These are phyloP conservation scores for Penicillium coffeae DNA, from an alignment of 495 filamentous ascomycete genomes.

Conservation along the genomic window DNA sequence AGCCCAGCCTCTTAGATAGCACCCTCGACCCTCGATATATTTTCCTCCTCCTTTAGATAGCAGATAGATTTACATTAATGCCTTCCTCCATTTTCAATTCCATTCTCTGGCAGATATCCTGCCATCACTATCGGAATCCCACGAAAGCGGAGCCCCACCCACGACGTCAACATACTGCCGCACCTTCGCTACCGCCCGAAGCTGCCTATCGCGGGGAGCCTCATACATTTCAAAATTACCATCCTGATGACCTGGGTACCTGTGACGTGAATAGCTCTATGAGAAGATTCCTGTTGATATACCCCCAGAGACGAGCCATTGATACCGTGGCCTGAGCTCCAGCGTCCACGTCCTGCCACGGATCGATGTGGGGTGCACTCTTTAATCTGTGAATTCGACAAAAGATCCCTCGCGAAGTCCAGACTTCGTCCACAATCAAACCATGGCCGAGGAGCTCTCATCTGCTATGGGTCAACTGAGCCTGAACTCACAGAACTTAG, in stretches of 20 bases:
- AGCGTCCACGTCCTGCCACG: background rate
- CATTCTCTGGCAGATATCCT: too few relatives aligned
- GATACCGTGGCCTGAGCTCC: background rate
- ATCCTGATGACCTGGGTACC: background rate
- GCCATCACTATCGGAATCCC: background rate
- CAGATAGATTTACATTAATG: too few relatives aligned
- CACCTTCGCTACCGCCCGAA: background rate
- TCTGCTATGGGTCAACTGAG: slow-evolving; percentile 28
- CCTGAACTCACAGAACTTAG: slow-evolving; percentile 21
- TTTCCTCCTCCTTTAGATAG: too few relatives aligned
- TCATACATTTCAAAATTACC: background rate
- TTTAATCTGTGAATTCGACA: background rate
- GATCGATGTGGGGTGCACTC: background rate
- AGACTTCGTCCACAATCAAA: background rate
- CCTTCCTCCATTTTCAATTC: too few relatives aligned
- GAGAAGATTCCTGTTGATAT: background rate
- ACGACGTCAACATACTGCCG: background rate
- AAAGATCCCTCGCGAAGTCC: background rate
- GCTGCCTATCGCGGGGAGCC: background rate
- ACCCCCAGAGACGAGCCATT: background rate
- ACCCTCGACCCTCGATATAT: too few relatives aligned
- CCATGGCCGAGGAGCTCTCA: slow-evolving; percentile 26
- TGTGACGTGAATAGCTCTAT: background rate
- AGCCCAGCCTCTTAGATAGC: too few relatives aligned
- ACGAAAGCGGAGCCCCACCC: background rate